Evolutionary conservation across 2,329 filamentous ascomycete genomes (phyloP).

Genomic region (Aspergillus jensenii): DNA sequence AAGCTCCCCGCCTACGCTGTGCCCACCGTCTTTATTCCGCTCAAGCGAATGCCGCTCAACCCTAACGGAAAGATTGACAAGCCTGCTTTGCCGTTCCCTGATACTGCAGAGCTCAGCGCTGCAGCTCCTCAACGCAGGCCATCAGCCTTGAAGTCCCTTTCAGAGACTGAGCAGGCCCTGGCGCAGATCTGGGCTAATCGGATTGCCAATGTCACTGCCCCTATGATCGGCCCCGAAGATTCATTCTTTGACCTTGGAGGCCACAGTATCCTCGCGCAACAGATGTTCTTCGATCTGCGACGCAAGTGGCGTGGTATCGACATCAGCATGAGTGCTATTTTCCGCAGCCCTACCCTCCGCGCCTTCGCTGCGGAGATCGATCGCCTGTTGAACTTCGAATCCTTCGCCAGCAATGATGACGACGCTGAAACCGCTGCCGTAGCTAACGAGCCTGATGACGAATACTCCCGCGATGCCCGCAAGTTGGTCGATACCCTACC

Average conservation of each 20-base stretch:
- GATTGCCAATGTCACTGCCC: slow-evolving; percentile 64
- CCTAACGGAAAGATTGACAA: slow-evolving; percentile 85
- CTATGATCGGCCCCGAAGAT: slow-evolving; percentile 63
- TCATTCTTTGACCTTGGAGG: slow-evolving; percentile 79
- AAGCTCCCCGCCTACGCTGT: slow-evolving; percentile 74
- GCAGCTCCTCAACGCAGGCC: slow-evolving; percentile 52
- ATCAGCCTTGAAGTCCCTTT: slow-evolving; percentile 48
- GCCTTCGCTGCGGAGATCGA: slow-evolving; percentile 59
- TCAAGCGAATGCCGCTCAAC: slow-evolving; percentile 73
- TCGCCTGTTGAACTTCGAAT: slow-evolving; percentile 46
- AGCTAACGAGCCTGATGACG: slow-evolving; percentile 41
- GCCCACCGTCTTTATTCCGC: slow-evolving; percentile 70
- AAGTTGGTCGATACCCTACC: slow-evolving; percentile 53
- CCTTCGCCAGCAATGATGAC: slow-evolving; percentile 45
- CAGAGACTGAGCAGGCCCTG: slow-evolving; percentile 64
- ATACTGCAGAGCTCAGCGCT: slow-evolving; percentile 65
- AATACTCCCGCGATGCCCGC: slow-evolving; percentile 53
- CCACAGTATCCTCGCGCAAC: slow-evolving; percentile 77
- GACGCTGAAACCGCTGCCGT: slow-evolving; percentile 36
- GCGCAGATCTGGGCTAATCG: slow-evolving; percentile 74
- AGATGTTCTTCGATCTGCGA: slow-evolving; percentile 71
- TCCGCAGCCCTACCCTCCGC: slow-evolving; percentile 63
- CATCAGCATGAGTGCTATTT: slow-evolving; percentile 70
- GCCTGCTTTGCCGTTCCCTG: slow-evolving; percentile 76
- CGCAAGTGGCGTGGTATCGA: slow-evolving; percentile 62